Base-by-base conservation (phyloP, 768 basidiomycete genomes). In the Lentinula sp. region DNA sequence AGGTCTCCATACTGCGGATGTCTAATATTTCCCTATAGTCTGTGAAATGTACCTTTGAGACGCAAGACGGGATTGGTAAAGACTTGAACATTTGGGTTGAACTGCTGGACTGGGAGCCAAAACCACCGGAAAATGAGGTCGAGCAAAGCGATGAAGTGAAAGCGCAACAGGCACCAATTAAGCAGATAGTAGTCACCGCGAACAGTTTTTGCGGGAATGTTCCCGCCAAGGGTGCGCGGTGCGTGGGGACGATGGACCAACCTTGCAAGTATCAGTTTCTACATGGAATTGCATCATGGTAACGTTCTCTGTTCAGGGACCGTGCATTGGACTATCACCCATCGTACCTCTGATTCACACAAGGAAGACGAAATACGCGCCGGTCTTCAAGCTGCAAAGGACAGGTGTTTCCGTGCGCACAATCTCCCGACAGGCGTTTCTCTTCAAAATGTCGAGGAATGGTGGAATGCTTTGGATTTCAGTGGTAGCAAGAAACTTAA, bases 61-160 rank as follows among this genome's bases (percentile, higher is more conserved):
- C 87, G 6, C 67, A 68, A 52, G 76, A 80, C 35, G 64, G 65
- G 1, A 67, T 70, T 1, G 66, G 31, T 4, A 46, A 73, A 16
- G 70, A 76, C 18, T 71, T 93, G 69, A 79, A 82, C 16, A 77
- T 89, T 3, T 93, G 84, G 78, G 81, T 92, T 10, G 81, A 89
- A 69, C 90, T 88, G 16, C 71, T 70, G 2, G 76, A 80, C 15
- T 82, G 79, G 79, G 62, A n/a, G 16, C 55, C 55, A 28, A 11
- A 48, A 11, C 39, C 50, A 15, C 1, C 28, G 0, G 21, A 48
- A 10, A 15, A 16, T 42, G 39, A n/a, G 11, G 16, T 28, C 6
- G 7, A 49, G 2, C 31, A 48, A 10, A 40, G 5, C 42, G 39
- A 32, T 32, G 70, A 28, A 43, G 68, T 72, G n/a, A 71, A 70